A percentile compares a stretch with the other conserved stretches of the same genome.
phyloP scores from a whole-genome alignment of 2,329 filamentous ascomycete species.

The Diaporthe citriasiana region DNA sequence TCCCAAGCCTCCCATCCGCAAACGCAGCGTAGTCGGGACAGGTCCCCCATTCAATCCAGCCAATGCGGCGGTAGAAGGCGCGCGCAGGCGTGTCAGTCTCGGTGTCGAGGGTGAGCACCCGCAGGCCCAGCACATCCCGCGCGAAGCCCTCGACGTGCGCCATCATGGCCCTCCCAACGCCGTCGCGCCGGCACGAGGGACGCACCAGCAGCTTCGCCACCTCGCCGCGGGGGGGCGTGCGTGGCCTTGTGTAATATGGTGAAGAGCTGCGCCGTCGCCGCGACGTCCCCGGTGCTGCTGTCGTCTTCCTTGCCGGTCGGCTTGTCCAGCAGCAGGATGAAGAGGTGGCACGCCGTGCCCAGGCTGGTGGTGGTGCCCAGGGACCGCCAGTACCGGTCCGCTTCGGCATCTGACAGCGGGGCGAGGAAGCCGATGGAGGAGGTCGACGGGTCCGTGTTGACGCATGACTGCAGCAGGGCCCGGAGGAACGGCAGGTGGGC shows the following conservation, averaged over 20 bases:
- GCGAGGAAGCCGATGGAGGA: constrained; percentile 51
- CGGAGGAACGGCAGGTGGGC: constrained; percentile 45
- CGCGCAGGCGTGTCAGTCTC: constrained; percentile 46
- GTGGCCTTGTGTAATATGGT: constrained; percentile 47
- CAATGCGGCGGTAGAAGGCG: constrained; percentile 46
- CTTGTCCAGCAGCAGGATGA: constrained; percentile 37
- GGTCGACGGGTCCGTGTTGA: constrained; percentile 47
- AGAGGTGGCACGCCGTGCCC: constrained; percentile 37
- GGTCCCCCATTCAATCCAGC: constrained; percentile 49
- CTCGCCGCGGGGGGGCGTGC: constrained; percentile 48
- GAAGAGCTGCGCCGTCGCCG: constrained; percentile 46
- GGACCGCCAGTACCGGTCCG: constrained; percentile 45
- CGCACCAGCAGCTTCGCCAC: constrained; percentile 49
- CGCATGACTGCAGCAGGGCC: constrained; percentile 46
- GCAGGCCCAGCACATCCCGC: constrained; percentile 40
- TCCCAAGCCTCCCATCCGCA: constrained; percentile 44
- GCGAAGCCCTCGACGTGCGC: constrained; percentile 45
- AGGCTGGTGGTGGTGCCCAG: constrained; percentile 37
- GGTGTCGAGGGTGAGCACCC: constrained; percentile 49
- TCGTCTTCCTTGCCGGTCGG: background rate
- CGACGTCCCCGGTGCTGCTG: constrained; percentile 22
- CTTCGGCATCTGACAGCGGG: constrained; percentile 46
- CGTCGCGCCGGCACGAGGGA: constrained; percentile 44
- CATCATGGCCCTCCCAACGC: constrained; percentile 47
- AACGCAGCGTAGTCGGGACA: constrained; percentile 47